phyloP scores from a whole-genome alignment of 2,329 filamentous ascomycete genomes.

The Fusarium sp. region DNA sequence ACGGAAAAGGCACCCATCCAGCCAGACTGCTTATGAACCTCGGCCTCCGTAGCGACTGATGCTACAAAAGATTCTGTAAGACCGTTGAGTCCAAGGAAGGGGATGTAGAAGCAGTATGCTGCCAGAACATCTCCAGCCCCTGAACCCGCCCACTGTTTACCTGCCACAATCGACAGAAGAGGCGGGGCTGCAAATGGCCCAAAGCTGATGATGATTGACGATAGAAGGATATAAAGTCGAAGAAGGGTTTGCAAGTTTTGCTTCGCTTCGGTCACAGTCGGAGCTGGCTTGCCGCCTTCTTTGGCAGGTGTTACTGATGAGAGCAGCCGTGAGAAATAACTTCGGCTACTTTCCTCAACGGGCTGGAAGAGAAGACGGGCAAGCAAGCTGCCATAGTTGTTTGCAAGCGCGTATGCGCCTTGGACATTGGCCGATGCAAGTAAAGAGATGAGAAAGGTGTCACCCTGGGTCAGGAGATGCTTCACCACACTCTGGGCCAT shows the following conservation, averaged over 20 bases:
- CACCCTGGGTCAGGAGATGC: constrained; percentile 93
- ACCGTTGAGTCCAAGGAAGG: constrained; percentile 91
- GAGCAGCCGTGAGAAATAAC: constrained; percentile 87
- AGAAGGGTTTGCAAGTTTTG: constrained; percentile 74
- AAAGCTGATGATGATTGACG: constrained; percentile 74
- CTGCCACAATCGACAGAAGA: constrained; percentile 81
- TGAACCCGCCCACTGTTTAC: constrained; percentile 78
- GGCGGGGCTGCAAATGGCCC: constrained; percentile 82
- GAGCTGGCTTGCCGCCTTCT: constrained; percentile 40
- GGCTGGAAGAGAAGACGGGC: constrained; percentile 94
- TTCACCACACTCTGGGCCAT: constrained; percentile 92
- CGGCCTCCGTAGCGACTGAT: constrained; percentile 79
- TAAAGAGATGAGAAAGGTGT: constrained; percentile 86
- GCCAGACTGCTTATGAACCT: constrained; percentile 81
- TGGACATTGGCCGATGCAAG: constrained; percentile 84
- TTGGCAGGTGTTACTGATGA: constrained; percentile 49
- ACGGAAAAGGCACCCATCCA: constrained; percentile 89
- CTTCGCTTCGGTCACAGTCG: constrained; percentile 57
- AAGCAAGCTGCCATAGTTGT: constrained; percentile 92
- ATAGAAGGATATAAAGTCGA: constrained; percentile 79
- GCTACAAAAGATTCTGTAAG: constrained; percentile 93
- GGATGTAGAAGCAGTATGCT: constrained; percentile 92
- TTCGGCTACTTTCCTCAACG: constrained; percentile 92
- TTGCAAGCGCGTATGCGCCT: constrained; percentile 91
- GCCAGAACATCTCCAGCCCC: constrained; percentile 81